Base-by-base conservation (phyloP, 2,329 filamentous ascomycete species). In the Neophaeococcomyces mojaviensis region DNA sequence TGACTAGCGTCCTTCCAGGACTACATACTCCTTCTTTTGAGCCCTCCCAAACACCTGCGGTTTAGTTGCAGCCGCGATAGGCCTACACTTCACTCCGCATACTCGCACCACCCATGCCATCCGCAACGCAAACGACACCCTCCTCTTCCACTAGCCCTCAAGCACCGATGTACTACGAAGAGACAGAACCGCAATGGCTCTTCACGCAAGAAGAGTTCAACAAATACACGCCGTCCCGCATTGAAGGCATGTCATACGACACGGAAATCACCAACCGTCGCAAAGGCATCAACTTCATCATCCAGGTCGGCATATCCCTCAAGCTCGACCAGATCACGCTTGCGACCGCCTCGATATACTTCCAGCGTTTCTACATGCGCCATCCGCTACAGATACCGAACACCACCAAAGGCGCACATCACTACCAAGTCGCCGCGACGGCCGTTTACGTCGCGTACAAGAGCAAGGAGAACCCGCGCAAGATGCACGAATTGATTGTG, bases 201-300 rank as follows among this genome's bases (percentile, higher is more conserved):
- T 97, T 96, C 63, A 86, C 83, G 12, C 76, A 85, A 37, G 82
- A 87, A 39, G 92, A 98, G 67, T 76, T 94, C 20, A 69, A 79
- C 44, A 86, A 84, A 60, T 33, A 2, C 16, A 85, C 88, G 5
- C 92, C 92, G 1, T 92, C 87, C 43, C 82, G 94, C 49, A 67
- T 88, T 12, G 86, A 95, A 55, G 90, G 90, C 18, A 78, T 97
- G 62, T 65, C 79, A 7, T 74, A 81, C 3, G 78, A 81, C 24
- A 82, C 92, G 61, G 92, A 97, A 68, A 77, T 87, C 51, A 76
- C 84, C 54, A 76, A 86, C 48, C 80, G 92, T 46, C 84, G 86
- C 50, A 97, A 97, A 64, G 90, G 92, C 38, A 84, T 96, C 61
- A 94, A 95, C 64, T 98, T 98, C 68, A 94, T 98, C 59, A 83